A percentile compares a stretch with the other conserved stretches of the same genome.
Conservation (phyloP, 164 flowering plant genomes). For the Sextonia rubra region DNA sequence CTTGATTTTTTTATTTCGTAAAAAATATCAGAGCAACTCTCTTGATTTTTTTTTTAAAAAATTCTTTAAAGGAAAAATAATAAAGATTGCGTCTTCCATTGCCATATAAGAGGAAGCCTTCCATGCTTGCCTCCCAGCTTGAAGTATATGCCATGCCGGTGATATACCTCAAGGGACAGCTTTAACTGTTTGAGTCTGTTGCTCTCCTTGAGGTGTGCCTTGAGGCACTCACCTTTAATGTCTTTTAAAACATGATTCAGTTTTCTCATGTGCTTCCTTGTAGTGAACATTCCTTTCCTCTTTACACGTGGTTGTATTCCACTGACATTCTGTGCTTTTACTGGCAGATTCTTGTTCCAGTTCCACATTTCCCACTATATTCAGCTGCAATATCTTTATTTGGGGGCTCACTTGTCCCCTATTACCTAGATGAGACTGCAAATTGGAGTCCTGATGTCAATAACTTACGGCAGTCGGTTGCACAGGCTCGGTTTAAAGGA, state of each 20-base stretch:
- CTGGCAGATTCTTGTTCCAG: slow-evolving; percentile 85
- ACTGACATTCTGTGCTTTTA: neutral
- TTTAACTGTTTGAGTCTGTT: no score
- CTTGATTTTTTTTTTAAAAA: no score
- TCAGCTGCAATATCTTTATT: slow-evolving; percentile 82
- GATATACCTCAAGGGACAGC: no score
- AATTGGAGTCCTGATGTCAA: slow-evolving; percentile 93
- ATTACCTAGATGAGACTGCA: slow-evolving; percentile 92
- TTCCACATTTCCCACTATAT: slow-evolving; percentile 98
- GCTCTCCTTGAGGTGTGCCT: no score
- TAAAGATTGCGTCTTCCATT: no score
- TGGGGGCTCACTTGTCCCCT: slow-evolving; percentile 96
- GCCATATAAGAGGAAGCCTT: no score
- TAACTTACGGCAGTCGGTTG: slow-evolving; percentile 67
- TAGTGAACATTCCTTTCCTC: neutral
- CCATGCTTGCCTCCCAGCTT: no score
- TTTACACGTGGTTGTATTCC: neutral
- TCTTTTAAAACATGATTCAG: neutral
- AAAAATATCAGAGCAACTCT: no score
- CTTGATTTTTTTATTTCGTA: no score
- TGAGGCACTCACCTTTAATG: no score
- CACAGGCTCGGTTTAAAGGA: slow-evolving; percentile 68
- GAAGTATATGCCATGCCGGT: no score
- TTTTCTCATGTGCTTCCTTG: neutral
- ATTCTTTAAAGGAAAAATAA: no score